Conservation (phyloP, 495 filamentous ascomycete species). For the Podospora conica region DNA sequence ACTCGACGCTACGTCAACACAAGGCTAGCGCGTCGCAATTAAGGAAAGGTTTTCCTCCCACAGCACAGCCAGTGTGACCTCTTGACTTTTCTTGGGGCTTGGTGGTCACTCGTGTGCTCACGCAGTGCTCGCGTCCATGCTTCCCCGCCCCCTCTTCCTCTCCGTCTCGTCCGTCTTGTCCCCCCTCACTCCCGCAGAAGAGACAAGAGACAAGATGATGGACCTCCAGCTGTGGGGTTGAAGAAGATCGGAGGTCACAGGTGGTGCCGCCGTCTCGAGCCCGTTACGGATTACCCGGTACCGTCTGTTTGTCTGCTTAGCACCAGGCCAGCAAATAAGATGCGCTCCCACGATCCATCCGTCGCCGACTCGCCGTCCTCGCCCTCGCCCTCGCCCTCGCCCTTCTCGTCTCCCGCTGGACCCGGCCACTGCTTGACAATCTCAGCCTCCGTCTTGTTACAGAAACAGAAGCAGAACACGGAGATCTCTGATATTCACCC, state of each 20-base stretch:
- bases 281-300: not conserved
- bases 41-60: not conserved
- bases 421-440: not conserved
- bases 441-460: too few relatives aligned
- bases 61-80: constrained; percentile 5
- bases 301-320: not conserved
- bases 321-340: not conserved
- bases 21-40: not conserved
- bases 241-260: not conserved
- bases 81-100: not conserved
- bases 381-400: too few relatives aligned
- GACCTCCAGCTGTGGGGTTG: not conserved
- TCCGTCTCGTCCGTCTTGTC: not conserved
- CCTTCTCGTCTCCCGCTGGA: not conserved
- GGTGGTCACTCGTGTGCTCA: not conserved
- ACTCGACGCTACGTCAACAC: constrained; percentile 3
- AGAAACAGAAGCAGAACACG: not conserved
- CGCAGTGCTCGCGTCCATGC: not conserved
- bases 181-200: too few relatives aligned
- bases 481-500: too few relatives aligned
- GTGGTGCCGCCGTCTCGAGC: not conserved
- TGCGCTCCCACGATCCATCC: not conserved
- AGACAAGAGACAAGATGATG: not conserved
- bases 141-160: not conserved
- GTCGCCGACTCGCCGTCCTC: too few relatives aligned